Percentiles rank a stretch among this genome's conserved stretches.
These are phyloP conservation scores for Suillus fuscotomentosus DNA, from an alignment of 768 basidiomycete genomes.

Conservation along the genomic window DNA sequence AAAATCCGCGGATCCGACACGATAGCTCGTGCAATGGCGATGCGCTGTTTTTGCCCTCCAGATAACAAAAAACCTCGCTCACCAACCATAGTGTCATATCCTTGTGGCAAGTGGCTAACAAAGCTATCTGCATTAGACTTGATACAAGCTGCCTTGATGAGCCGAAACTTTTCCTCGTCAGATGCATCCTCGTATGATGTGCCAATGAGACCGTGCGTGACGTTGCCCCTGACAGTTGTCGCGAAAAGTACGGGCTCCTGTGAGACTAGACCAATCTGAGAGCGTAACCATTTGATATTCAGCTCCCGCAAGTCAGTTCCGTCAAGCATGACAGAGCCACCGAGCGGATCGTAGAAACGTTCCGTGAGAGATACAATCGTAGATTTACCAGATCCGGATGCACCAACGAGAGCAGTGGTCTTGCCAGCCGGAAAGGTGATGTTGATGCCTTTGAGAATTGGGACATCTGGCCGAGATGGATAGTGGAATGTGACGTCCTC, in stretches of 20 bases:
- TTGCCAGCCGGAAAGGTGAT: slow-evolving; percentile 43
- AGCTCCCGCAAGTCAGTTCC: slow-evolving; percentile 43
- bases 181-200: slow-evolving; percentile 39
- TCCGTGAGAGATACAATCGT: slow-evolving; percentile 47
- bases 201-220: slow-evolving; percentile 48
- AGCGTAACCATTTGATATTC: slow-evolving; percentile 49
- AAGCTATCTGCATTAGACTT: slow-evolving; percentile 54
- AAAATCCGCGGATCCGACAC: slow-evolving; percentile 49
- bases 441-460: slow-evolving; percentile 45
- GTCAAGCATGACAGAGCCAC: slow-evolving; percentile 42
- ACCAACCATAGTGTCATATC: slow-evolving; percentile 51
- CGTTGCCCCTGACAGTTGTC: slow-evolving; percentile 44
- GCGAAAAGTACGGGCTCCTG: slow-evolving; percentile 52
- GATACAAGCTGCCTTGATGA: slow-evolving; percentile 46
- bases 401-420: slow-evolving; percentile 39
- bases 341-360: slow-evolving; percentile 51
- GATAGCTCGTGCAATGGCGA: slow-evolving; percentile 52
- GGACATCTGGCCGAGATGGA: slow-evolving; percentile 46
- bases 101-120: slow-evolving; percentile 44
- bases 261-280: slow-evolving; percentile 50
- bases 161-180: slow-evolving; percentile 40
- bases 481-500: slow-evolving; percentile 53
- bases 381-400: slow-evolving; percentile 38
- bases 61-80: slow-evolving; percentile 48
- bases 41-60: slow-evolving; percentile 52